Conservation (phyloP, 495 filamentous ascomycete genomes). For the Melanomma pulvis-pyrius region DNA sequence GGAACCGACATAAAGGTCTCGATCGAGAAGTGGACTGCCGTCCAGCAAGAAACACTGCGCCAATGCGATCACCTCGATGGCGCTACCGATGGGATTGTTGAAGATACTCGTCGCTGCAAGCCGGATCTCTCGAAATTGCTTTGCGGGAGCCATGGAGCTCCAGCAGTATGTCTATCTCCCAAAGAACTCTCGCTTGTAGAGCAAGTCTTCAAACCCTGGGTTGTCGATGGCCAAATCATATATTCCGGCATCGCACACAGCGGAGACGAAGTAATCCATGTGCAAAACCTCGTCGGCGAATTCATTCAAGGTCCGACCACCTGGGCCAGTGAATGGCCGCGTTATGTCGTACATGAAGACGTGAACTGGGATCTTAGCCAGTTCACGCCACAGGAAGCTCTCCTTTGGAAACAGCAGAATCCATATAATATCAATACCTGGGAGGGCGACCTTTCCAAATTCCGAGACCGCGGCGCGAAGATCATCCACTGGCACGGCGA, state of each 20-base stretch:
- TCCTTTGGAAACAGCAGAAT: constrained; percentile 28
- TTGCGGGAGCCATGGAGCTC: constrained; percentile 14
- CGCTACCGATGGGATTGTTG: constrained; percentile 40
- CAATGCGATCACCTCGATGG: constrained; percentile 42
- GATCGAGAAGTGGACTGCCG: constrained; percentile 32
- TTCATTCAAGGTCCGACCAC: constrained; percentile 9
- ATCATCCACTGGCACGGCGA: constrained; percentile 40
- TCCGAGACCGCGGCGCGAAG: constrained; percentile 33
- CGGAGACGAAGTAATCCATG: constrained; percentile 24
- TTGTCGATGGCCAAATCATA: constrained; percentile 37
- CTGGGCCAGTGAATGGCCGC: constrained; percentile 44
- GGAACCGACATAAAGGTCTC: constrained; percentile 35
- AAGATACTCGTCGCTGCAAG: constrained; percentile 36
- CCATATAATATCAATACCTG: constrained; percentile 55
- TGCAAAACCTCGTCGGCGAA: too few species aligned
- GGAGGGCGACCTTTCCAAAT: constrained; percentile 40
- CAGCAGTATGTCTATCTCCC: constrained; percentile 37
- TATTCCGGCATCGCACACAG: constrained; percentile 43
- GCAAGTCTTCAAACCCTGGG: constrained; percentile 15
- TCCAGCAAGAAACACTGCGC: constrained; percentile 36
- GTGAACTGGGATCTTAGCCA: constrained; percentile 51
- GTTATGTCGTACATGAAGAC: constrained; percentile 57
- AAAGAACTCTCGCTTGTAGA: constrained; percentile 18
- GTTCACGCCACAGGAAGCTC: constrained; percentile 48
- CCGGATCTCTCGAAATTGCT: constrained; percentile 27